A percentile compares a stretch with the other conserved stretches of the same genome.
phyloP scores from a whole-genome alignment of 345 rosid genomes.

The Eucalyptus grandis region DNA sequence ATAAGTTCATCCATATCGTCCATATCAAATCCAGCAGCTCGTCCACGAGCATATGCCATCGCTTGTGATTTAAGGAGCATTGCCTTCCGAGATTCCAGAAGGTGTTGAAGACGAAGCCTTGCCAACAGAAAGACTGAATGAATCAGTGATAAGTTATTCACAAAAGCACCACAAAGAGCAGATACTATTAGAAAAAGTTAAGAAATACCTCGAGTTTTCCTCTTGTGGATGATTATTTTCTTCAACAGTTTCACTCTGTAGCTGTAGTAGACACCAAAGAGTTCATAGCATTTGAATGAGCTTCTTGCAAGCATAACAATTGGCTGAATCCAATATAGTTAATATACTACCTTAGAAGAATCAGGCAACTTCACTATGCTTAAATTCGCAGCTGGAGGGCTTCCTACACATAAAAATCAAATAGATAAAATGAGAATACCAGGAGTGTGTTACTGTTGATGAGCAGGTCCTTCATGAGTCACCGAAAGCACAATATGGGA shows the following conservation, averaged over 20 bases:
- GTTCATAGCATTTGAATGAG: not conserved
- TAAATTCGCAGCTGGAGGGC: not conserved
- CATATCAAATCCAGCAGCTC: constrained; percentile 68
- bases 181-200: not conserved
- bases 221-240: constrained; percentile 4
- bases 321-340: not conserved
- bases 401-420: constrained; percentile 8
- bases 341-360: constrained; percentile 31
- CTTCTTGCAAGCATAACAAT: not conserved
- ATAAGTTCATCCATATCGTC: constrained; percentile 64
- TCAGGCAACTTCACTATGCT: constrained; percentile 26
- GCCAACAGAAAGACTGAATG: not conserved
- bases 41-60: constrained; percentile 79
- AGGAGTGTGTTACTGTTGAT: not conserved
- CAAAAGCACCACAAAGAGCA: not conserved
- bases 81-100: constrained; percentile 54
- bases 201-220: constrained; percentile 65
- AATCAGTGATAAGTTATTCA: not conserved
- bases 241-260: constrained; percentile 15
- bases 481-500: not conserved
- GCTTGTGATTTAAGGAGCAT: constrained; percentile 77
- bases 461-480: not conserved
- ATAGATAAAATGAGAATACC: not conserved
- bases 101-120: constrained; percentile 68
- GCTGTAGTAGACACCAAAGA: not conserved